phyloP scores from a whole-genome alignment of 1,139 yeast species.

The Blastobotrys malaysiensis region DNA sequence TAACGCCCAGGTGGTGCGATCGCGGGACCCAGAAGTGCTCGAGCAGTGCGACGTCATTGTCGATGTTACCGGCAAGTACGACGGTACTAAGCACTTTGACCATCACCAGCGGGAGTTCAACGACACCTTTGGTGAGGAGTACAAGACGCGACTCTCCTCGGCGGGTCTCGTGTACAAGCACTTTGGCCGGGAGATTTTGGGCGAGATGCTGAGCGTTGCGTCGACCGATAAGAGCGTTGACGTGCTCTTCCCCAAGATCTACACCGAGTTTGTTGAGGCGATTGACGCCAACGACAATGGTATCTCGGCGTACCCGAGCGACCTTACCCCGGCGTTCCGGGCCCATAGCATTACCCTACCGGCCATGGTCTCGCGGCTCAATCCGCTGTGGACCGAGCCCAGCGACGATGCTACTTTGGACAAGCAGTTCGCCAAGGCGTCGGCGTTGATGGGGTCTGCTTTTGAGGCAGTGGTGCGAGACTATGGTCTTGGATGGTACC shows the following conservation, averaged over 20 bases:
- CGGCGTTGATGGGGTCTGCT: conserved; percentile 75
- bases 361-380: conserved; percentile 67
- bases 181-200: conserved; percentile 76
- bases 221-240: conserved; percentile 44
- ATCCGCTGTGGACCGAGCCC: conserved; percentile 74
- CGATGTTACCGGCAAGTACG: conserved; percentile 94
- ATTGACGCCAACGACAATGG: conserved; percentile 98
- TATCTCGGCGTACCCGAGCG: conserved; percentile 59
- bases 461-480: conserved; percentile 63
- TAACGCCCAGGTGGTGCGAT: conserved; percentile 66
- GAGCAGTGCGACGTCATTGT: conserved; percentile 87
- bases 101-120: conserved; percentile 89
- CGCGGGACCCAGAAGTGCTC: conserved; percentile 78
- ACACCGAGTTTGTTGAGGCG: conserved; percentile 82
- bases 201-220: conserved; percentile 35
- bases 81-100: conserved; percentile 80
- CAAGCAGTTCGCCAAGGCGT: conserved; percentile 61
- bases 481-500: conserved; percentile 85
- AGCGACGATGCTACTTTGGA: conserved; percentile 65
- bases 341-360: conserved; percentile 64
- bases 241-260: conserved; percentile 64
- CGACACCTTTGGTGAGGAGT: conserved; percentile 51
- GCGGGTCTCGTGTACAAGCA: conserved; percentile 95
- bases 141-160: conserved; percentile 75
- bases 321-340: conserved; percentile 30